phyloP scores from a whole-genome alignment of 169 alveolate species.

The Perkinsus chesapeaki region DNA sequence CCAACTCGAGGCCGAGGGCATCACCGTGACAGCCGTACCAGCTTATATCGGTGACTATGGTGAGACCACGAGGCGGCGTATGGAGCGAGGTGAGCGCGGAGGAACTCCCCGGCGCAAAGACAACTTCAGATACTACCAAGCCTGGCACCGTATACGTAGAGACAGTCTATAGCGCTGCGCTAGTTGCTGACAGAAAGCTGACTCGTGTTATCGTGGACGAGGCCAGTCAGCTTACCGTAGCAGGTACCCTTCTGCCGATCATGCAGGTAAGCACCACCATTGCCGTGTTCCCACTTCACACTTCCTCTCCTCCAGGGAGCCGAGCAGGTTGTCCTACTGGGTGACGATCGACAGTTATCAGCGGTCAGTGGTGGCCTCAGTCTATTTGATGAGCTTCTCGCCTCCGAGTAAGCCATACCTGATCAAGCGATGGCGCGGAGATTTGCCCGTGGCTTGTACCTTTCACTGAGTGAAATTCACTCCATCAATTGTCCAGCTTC shows the following conservation, averaged over 20 bases:
- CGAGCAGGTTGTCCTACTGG: not conserved
- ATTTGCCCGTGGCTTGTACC: too few species aligned
- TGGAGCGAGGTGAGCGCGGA: not conserved
- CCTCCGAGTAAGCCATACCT: not conserved
- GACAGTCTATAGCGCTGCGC: not conserved
- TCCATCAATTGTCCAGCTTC: too few species aligned
- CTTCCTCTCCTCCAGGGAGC: not conserved
- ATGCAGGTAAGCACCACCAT: not conserved
- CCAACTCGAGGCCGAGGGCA: not conserved
- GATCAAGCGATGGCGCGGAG: too few species aligned
- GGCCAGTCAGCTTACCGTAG: not conserved
- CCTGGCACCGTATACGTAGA: not conserved
- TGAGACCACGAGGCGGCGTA: not conserved
- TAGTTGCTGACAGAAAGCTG: not conserved
- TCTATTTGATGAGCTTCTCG: not conserved
- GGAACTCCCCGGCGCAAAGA: not conserved
- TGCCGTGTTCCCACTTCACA: not conserved
- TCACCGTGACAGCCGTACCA: not conserved
- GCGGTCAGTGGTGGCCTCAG: not conserved
- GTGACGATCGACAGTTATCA: not conserved
- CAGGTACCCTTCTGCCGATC: not conserved
- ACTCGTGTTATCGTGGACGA: not conserved
- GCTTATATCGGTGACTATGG: not conserved
- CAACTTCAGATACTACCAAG: not conserved
- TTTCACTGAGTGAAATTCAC: too few species aligned